phyloP scores from a whole-genome alignment of 495 filamentous ascomycete species.

The Xylaria scruposa region DNA sequence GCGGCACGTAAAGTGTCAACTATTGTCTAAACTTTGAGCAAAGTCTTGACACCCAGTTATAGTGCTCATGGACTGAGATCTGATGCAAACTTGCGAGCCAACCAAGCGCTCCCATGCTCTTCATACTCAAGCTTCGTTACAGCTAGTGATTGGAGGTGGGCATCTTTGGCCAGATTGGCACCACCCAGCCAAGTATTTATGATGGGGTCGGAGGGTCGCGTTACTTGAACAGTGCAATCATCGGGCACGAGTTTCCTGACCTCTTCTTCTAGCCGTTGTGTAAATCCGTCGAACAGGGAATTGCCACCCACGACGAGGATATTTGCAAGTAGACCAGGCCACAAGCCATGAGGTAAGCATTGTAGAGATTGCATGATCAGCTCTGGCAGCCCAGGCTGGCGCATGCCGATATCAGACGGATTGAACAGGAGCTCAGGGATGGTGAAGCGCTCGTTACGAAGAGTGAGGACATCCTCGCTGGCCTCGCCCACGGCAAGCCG shows the following conservation, averaged over 20 bases:
- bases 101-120: constrained; percentile 82
- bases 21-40: constrained; percentile 43
- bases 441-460: constrained; percentile 90
- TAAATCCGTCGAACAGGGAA: constrained; percentile 77
- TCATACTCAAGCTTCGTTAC: constrained; percentile 90
- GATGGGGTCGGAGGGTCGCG: constrained; percentile 74
- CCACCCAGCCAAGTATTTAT: constrained; percentile 86
- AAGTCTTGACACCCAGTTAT: constrained; percentile 48
- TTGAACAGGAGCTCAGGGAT: constrained; percentile 91
- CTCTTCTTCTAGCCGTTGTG: constrained; percentile 81
- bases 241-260: constrained; percentile 75
- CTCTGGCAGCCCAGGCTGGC: constrained; percentile 81
- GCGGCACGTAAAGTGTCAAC: constrained; percentile 2
- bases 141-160: constrained; percentile 64
- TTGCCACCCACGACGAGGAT: constrained; percentile 91
- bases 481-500: constrained; percentile 63
- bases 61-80: constrained; percentile 33
- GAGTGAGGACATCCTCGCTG: constrained; percentile 81
- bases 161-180: constrained; percentile 73
- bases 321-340: constrained; percentile 83
- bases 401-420: constrained; percentile 85
- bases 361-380: constrained; percentile 80
- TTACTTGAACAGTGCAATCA: constrained; percentile 78
- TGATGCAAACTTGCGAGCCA: constrained; percentile 70
- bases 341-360: constrained; percentile 75